Evolutionary conservation across 768 basidiomycete genomes (phyloP), one percentile per base, ranked within the genome.

Genomic region (Pleurotus pulmonarius): DNA sequence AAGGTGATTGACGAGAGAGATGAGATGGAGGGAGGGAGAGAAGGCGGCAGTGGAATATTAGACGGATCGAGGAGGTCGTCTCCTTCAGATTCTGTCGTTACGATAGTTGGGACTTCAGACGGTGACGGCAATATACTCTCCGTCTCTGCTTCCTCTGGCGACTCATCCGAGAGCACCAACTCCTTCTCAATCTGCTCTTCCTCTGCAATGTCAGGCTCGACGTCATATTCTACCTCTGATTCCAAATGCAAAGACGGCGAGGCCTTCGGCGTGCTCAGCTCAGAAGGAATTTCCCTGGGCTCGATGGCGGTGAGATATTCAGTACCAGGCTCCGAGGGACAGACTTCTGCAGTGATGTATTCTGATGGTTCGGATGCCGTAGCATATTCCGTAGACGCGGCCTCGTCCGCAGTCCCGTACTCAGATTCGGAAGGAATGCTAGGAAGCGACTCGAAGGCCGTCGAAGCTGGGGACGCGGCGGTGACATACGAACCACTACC

Each of bases 361-460:
- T 73, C 73, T 13, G 65, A 64, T 9, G 64, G 60, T 5, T 62
- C 60, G n/a, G 68, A 68, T 39, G 73, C 84, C 16, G 83, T 85
- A 26, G 72, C 67, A 58, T 80, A 88, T 13, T 72, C 67, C 12
- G 65, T 56, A 7, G 60, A 56, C 13, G 43, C 43, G n/a, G 53
- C 48, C 29, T 34, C 29, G 25, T 61, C 60, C 8, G 60, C 58
- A 8, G 58, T 61, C 13, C 43, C 55, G 69, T 82, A 80, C 56
- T 69, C 65, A n/a, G 71, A 78, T 49, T 79, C 75, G 1, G 81
- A 84, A 11, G 84, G 84, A 59, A 85, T 85, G 3, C 79, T 81
- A 0, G 83, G 83, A 55, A 85, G 67, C 4, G 83, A 85, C 56
- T 73, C 74, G 66, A 80, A 83, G 5, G 75, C 70, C 9, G 69